Conservation (phyloP, 2,329 filamentous ascomycete species). For the Trematosphaeria pertusa region DNA sequence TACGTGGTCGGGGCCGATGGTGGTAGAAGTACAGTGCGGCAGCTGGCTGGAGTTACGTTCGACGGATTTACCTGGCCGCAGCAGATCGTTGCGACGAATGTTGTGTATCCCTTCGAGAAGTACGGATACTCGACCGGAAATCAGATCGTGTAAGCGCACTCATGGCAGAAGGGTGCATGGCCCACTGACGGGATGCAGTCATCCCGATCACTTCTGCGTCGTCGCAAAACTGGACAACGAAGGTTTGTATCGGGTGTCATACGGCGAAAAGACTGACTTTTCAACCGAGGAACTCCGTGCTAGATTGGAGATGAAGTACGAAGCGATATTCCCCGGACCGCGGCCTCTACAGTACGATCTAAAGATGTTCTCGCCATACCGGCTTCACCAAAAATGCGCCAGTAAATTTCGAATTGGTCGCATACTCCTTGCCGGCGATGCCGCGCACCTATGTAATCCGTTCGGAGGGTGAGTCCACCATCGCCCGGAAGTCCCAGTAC, state of each 20-base stretch:
- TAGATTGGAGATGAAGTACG: slow-evolving; percentile 10
- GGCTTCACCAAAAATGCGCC: slow-evolving; percentile 13
- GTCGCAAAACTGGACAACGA: slow-evolving; percentile 8
- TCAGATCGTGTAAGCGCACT: slow-evolving; percentile 9
- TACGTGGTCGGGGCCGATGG: slow-evolving; percentile 13
- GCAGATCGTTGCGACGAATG: slow-evolving; percentile 26
- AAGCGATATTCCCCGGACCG: slow-evolving; percentile 12
- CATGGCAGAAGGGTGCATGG: background rate
- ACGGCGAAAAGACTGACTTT: slow-evolving; percentile 7
- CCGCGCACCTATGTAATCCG: slow-evolving; percentile 15
- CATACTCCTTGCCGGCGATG: slow-evolving; percentile 10
- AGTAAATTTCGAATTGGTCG: slow-evolving; percentile 6
- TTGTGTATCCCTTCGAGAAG: slow-evolving; percentile 23
- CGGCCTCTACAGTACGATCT: slow-evolving; percentile 12
- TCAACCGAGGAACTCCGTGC: slow-evolving; percentile 7
- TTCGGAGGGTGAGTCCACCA: slow-evolving; percentile 8
- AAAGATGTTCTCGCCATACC: slow-evolving; percentile 13
- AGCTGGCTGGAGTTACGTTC: slow-evolving; percentile 14
- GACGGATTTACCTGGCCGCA: slow-evolving; percentile 24
- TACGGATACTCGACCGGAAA: slow-evolving; percentile 10
- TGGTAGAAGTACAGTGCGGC: slow-evolving; percentile 5
- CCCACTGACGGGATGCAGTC: background rate
- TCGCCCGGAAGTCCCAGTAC: background rate
- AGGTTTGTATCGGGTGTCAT: slow-evolving; percentile 10
- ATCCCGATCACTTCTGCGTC: slow-evolving; percentile 11